These are phyloP conservation scores for Cyclanthera cordifolia DNA, from an alignment of 306 rosid genomes.

Conservation along the genomic window DNA sequence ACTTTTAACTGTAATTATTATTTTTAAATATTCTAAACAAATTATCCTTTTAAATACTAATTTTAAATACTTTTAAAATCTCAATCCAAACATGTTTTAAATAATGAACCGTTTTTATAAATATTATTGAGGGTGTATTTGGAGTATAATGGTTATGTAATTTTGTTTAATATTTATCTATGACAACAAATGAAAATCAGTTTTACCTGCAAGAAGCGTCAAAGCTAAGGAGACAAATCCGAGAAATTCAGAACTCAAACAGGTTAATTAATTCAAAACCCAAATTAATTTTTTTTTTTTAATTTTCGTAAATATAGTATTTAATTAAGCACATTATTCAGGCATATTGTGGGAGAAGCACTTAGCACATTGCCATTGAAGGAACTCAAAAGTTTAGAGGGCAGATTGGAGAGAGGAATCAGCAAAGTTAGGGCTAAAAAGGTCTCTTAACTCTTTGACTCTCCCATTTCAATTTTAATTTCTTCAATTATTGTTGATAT, in stretches of 20 bases:
- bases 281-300: too few relatives aligned
- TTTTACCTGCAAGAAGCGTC: constrained; percentile 91
- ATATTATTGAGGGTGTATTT: too few relatives aligned
- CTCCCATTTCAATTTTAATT: neutral
- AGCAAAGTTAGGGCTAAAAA: constrained; percentile 81
- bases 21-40: too few relatives aligned
- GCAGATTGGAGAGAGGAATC: constrained; percentile 88
- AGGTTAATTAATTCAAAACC: constrained; percentile 26
- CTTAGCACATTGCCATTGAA: constrained; percentile 53
- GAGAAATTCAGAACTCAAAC: constrained; percentile 75
- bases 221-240: constrained; percentile 70
- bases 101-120: too few relatives aligned
- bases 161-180: neutral
- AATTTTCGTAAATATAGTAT: neutral
- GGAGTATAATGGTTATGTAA: neutral
- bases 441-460: constrained; percentile 26
- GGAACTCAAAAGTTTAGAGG: constrained; percentile 79
- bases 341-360: constrained; percentile 89
- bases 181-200: constrained; percentile 21
- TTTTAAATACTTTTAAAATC: too few relatives aligned
- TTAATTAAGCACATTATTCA: constrained; percentile 7
- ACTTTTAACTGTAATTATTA: too few relatives aligned
- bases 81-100: too few relatives aligned
- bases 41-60: too few relatives aligned
- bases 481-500: neutral